phyloP scores from a whole-genome alignment of 2,329 filamentous ascomycete genomes.

The Neoascochyta sp. region DNA sequence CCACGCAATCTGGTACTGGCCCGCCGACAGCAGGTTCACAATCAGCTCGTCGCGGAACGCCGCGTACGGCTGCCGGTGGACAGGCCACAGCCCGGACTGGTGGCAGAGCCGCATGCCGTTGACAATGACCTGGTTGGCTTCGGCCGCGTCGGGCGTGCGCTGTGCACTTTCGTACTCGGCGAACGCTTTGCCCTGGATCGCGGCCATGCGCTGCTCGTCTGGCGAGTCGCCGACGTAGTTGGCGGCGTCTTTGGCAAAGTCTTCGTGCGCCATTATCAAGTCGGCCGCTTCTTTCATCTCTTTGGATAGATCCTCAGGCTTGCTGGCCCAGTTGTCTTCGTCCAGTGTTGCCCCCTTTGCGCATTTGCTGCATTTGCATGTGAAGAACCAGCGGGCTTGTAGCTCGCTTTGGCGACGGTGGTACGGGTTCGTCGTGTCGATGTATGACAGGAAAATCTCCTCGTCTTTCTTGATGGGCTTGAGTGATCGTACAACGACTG shows the following conservation, averaged over 20 bases:
- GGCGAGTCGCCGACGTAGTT: slow-evolving; percentile 23
- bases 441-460: slow-evolving; percentile 61
- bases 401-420: slow-evolving; percentile 53
- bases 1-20: slow-evolving; percentile 48
- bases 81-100: slow-evolving; percentile 43
- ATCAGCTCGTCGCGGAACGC: slow-evolving; percentile 54
- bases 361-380: slow-evolving; percentile 55
- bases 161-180: slow-evolving; percentile 23
- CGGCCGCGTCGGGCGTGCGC: slow-evolving; percentile 16
- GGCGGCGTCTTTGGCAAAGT: slow-evolving; percentile 14
- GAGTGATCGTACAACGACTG: slow-evolving; percentile 51
- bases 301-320: slow-evolving; percentile 24
- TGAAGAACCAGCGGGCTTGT: slow-evolving; percentile 55
- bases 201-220: slow-evolving; percentile 26
- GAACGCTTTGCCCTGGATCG: slow-evolving; percentile 26
- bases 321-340: slow-evolving; percentile 43
- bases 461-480: slow-evolving; percentile 51
- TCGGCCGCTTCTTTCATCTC: slow-evolving; percentile 22
- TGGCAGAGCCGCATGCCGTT: slow-evolving; percentile 42
- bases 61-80: slow-evolving; percentile 54
- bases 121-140: slow-evolving; percentile 37
- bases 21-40: slow-evolving; percentile 44
- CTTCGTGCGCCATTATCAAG: slow-evolving; percentile 12
- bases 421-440: slow-evolving; percentile 54
- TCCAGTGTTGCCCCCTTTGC: slow-evolving; percentile 28